A percentile compares a stretch with the other conserved stretches of the same genome.
phyloP scores from a whole-genome alignment of 2,329 filamentous ascomycete genomes.

The Fusarium haematococcum region DNA sequence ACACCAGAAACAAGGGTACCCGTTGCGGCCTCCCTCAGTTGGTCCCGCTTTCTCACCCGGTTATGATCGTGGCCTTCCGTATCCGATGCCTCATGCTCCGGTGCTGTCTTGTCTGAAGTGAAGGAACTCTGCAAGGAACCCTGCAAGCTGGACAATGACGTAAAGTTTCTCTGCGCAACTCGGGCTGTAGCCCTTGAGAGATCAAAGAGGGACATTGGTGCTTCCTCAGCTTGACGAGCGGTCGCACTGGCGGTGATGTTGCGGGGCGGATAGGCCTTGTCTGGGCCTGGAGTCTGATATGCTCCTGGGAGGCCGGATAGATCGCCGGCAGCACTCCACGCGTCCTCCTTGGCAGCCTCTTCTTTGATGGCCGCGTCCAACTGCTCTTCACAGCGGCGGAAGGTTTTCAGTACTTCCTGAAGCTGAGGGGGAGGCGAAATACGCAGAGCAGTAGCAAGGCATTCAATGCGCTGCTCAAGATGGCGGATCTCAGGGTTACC shows the following conservation, averaged over 20 bases:
- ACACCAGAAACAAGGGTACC: conserved; percentile 75
- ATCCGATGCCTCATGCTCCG: conserved; percentile 39
- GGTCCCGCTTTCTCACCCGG: conserved; percentile 76
- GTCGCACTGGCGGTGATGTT: conserved; percentile 51
- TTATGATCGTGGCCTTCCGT: conserved; percentile 44
- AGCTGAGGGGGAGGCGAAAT: conserved; percentile 77
- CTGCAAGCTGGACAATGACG: conserved; percentile 65
- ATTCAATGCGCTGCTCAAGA: conserved; percentile 84
- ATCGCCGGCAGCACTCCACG: conserved; percentile 76
- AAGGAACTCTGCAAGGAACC: conserved; percentile 39
- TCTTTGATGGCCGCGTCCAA: conserved; percentile 74
- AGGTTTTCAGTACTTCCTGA: conserved; percentile 80
- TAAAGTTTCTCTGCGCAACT: conserved; percentile 69
- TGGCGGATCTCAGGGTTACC: conserved; percentile 74
- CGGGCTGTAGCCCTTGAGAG: conserved; percentile 71
- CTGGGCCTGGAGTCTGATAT: conserved; percentile 54
- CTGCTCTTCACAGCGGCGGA: conserved; percentile 83
- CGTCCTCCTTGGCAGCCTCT: conserved; percentile 76
- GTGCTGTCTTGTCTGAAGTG: conserved; percentile 17
- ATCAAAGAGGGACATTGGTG: conserved; percentile 74
- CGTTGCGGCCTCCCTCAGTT: conserved; percentile 73
- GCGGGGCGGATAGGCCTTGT: conserved; percentile 43
- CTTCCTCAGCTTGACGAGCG: conserved; percentile 61
- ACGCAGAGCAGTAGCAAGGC: conserved; percentile 79
- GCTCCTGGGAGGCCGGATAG: conserved; percentile 67